Evolutionary conservation across 495 filamentous ascomycete species (phyloP), one percentile per base, ranked within the genome.

Genomic region (Elasticomyces elasticus): DNA sequence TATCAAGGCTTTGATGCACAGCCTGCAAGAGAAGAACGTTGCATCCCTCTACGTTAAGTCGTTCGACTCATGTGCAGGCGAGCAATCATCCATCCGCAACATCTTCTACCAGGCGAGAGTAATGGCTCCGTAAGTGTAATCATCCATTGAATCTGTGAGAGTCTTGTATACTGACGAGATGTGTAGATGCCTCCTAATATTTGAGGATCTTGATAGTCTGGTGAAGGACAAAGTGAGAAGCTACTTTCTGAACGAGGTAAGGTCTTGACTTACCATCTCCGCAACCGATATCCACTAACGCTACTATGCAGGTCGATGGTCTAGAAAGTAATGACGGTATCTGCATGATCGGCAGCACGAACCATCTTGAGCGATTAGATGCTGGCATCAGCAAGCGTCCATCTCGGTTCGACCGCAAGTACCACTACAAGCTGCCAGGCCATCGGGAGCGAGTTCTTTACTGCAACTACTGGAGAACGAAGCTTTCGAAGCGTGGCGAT

Each of bases 141-240:
- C n/a, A n/a, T n/a, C n/a, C n/a, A n/a, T n/a, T n/a, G n/a, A n/a
- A n/a, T n/a, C n/a, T n/a, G n/a, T n/a, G n/a, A n/a, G n/a, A n/a
- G n/a, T n/a, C n/a, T n/a, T n/a, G n/a, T n/a, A n/a, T n/a, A n/a
- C n/a, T n/a, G n/a, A n/a, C n/a, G n/a, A n/a, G n/a, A n/a, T n/a
- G n/a, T n/a, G n/a, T n/a, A n/a, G n/a, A n/a, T n/a, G 74, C 47
- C 51, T 79, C 26, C 65, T 79, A 6, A 65, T 85, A 40, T 77
- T 86, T 35, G 83, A 86, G 65, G 83, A 86, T 53, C 74, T 86
- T 22, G 83, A 85, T 59, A 80, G 75, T 30, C 65, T 84, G 13
- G 74, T 85, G 11, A 72, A 67, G 1, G 71, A 72, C 40, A 54
- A 51, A 9, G 75, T 79, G 20, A 67, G 81, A 12, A 76, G 72